Evolutionary conservation across 805 yeast species (phyloP).

Genomic region (Kazachstania viticola): DNA sequence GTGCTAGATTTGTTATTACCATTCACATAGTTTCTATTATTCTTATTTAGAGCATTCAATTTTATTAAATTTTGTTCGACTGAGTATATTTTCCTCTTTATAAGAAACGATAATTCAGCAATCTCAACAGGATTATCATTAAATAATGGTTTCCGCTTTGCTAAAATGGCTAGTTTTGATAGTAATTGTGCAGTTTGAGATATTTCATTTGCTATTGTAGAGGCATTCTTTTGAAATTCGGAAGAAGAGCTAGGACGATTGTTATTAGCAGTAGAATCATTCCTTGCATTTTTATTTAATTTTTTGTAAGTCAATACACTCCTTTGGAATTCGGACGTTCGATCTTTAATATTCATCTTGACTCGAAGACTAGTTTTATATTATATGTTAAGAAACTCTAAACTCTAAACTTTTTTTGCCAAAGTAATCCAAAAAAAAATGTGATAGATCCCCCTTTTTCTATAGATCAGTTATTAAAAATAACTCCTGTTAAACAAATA

Average conservation of each 20-base stretch:
- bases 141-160: conserved; percentile 81
- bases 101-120: conserved; percentile 77
- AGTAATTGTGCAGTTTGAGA: conserved; percentile 74
- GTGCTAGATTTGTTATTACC: conserved; percentile 24
- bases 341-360: conserved; percentile 43
- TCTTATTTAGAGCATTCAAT: conserved; percentile 46
- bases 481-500: too few species aligned
- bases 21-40: conserved; percentile 45
- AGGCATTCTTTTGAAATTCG: conserved; percentile 62
- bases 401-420: too few species aligned
- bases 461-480: too few species aligned
- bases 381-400: too few species aligned
- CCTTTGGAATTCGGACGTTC: conserved; percentile 88
- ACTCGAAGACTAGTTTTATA: too few species aligned
- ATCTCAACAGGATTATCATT: conserved; percentile 93
- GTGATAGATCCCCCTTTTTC: too few species aligned
- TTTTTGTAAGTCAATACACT: conserved; percentile 71
- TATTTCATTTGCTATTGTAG: conserved; percentile 78
- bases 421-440: too few species aligned
- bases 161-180: conserved; percentile 67
- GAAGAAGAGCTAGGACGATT: conserved; percentile 18
- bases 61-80: conserved; percentile 78
- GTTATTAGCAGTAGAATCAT: neutral
- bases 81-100: conserved; percentile 33
- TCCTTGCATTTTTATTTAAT: conserved; percentile 30